Percentiles rank a stretch among this genome's conserved stretches.
phyloP scores from a whole-genome alignment of 78 protist genomes.

The Dictyostelium firmibasis region DNA sequence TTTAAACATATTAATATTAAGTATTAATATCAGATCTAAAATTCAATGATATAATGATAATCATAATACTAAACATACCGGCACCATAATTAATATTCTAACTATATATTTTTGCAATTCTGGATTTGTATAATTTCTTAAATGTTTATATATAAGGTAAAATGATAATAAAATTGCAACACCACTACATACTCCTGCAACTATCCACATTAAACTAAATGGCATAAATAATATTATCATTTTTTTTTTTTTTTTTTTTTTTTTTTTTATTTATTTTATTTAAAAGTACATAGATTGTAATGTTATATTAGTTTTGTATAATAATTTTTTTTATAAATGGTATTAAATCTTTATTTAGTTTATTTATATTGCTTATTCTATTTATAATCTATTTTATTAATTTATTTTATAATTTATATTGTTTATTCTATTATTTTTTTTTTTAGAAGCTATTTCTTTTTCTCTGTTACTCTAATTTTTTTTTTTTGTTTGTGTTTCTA shows the following conservation, averaged over 20 bases:
- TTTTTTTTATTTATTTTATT: not conserved
- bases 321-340: not conserved
- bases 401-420: not conserved
- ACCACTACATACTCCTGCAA: conserved; percentile 50
- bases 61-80: conserved; percentile 1
- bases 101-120: conserved; percentile 71
- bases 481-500: not conserved
- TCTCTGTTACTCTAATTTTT: not conserved
- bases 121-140: conserved; percentile 64
- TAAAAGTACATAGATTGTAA: not conserved
- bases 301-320: not conserved
- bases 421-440: not conserved
- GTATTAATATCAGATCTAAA: too few species aligned
- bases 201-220: conserved; percentile 20
- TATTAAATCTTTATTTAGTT: not conserved
- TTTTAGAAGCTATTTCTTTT: too few species aligned
- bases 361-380: not conserved
- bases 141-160: conserved; percentile 67
- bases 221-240: not conserved
- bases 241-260: not conserved
- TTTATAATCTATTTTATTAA: not conserved
- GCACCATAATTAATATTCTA: conserved; percentile 81
- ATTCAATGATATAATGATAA: too few species aligned
- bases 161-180: conserved; percentile 40
- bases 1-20: too few species aligned